phyloP scores from a whole-genome alignment of 345 rosid genomes.

The Eucalyptus regnans region DNA sequence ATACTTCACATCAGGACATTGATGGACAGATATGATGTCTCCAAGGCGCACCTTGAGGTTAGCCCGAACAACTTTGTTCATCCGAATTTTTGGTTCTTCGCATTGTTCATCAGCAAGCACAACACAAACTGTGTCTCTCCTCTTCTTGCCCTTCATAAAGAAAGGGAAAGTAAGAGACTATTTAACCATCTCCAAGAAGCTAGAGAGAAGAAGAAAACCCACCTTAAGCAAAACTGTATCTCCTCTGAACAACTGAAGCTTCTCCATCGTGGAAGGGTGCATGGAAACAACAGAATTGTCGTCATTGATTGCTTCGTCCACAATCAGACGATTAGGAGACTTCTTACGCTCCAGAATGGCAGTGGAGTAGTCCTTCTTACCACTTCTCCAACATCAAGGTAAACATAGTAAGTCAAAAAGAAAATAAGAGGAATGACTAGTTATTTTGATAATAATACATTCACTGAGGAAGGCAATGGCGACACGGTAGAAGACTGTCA shows the following conservation, averaged over 20 bases:
- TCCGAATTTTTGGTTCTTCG: constrained; percentile 73
- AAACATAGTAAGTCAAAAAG: neutral
- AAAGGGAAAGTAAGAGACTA: neutral
- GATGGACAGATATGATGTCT: constrained; percentile 78
- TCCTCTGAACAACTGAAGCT: constrained; percentile 92
- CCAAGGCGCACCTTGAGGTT: constrained; percentile 84
- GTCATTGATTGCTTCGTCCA: constrained; percentile 77
- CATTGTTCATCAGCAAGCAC: constrained; percentile 80
- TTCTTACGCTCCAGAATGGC: constrained; percentile 91
- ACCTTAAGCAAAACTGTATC: constrained; percentile 90
- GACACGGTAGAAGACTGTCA: neutral
- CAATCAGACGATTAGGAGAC: constrained; percentile 74
- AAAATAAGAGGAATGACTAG: neutral
- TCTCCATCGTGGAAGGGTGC: constrained; percentile 88
- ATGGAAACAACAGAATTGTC: constrained; percentile 85
- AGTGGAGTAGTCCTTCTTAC: constrained; percentile 72
- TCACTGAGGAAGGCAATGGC: neutral
- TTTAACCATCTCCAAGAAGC: neutral
- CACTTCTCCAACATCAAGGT: neutral
- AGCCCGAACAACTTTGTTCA: constrained; percentile 80
- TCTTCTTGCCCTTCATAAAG: constrained; percentile 54
- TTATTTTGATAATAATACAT: neutral
- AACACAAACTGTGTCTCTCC: constrained; percentile 70
- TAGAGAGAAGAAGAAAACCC: neutral
- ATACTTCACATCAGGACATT: constrained; percentile 84